phyloP scores from a whole-genome alignment of 1,284 basidiomycete species.

The Ustilago tritici region DNA sequence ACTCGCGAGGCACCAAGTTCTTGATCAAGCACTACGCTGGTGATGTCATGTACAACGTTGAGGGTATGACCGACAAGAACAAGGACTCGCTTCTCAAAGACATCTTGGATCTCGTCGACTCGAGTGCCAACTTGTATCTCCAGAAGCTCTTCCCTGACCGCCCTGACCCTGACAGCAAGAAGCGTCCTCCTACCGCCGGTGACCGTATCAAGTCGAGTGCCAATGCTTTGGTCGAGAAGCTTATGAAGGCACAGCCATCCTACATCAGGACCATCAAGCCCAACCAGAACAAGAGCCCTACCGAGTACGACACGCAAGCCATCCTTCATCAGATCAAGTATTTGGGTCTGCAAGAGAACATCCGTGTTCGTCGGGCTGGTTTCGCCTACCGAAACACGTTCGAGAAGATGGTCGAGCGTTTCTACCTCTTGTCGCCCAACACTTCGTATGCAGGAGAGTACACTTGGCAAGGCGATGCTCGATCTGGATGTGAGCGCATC shows the following conservation, averaged over 20 bases:
- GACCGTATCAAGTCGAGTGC: slow-evolving; percentile 95
- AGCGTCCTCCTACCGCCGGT: slow-evolving; percentile 95
- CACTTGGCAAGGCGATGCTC: slow-evolving; percentile 91
- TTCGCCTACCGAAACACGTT: slow-evolving; percentile 98
- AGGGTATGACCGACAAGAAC: slow-evolving; percentile 99
- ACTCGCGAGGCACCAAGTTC: slow-evolving; percentile 74
- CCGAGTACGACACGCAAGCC: slow-evolving; percentile 93
- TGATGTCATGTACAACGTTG: slow-evolving; percentile 96
- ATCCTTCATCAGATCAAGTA: slow-evolving; percentile 99
- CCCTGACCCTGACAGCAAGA: slow-evolving; percentile 96
- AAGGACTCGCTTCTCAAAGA: slow-evolving; percentile 97
- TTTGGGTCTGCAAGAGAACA: slow-evolving; percentile 97
- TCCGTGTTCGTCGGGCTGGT: slow-evolving; percentile 93
- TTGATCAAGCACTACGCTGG: slow-evolving; percentile 84
- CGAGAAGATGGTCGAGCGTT: slow-evolving; percentile 91
- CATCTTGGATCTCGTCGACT: slow-evolving; percentile 86
- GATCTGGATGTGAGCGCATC: slow-evolving; percentile 92
- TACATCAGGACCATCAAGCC: slow-evolving; percentile 99
- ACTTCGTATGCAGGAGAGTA: slow-evolving; percentile 99
- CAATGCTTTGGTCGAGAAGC: slow-evolving; percentile 91
- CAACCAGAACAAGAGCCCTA: slow-evolving; percentile 92
- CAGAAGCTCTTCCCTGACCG: slow-evolving; percentile 92
- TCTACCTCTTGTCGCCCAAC: slow-evolving; percentile 92
- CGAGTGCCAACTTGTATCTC: slow-evolving; percentile 74
- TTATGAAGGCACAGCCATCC: slow-evolving; percentile 95